Conservation (phyloP, 73 alveolate genomes). For the Paramecium bursaria region DNA sequence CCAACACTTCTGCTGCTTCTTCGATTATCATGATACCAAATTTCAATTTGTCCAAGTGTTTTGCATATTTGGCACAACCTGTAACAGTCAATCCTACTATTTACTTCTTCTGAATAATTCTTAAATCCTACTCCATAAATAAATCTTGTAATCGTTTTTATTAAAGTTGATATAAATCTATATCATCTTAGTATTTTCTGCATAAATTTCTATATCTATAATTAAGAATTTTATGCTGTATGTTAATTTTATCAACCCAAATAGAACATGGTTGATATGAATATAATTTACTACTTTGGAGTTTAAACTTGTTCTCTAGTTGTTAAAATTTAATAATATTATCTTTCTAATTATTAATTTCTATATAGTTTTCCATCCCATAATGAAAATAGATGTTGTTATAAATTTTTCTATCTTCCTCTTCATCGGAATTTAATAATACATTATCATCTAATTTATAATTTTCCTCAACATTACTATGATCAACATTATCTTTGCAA, state of each 20-base stretch:
- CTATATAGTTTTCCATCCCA: neutral
- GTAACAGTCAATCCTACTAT: conserved; percentile 92
- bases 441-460: neutral
- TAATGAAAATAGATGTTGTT: no score
- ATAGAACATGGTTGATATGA: neutral
- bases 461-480: neutral
- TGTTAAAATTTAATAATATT: no score
- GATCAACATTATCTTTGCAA: no score
- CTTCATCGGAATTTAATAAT: neutral
- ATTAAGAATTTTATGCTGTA: no score
- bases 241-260: neutral
- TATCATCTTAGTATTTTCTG: no score
- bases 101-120: conserved; percentile 7
- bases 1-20: conserved; percentile 96
- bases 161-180: no score
- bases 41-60: conserved; percentile 75
- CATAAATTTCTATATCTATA: no score
- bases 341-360: no score
- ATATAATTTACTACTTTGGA: neutral
- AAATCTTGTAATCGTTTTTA: neutral
- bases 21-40: conserved; percentile 85
- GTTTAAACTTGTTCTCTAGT: no score
- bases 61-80: conserved; percentile 86
- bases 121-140: neutral
- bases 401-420: neutral